Evolutionary conservation across 768 basidiomycete genomes (phyloP).

Genomic region (Lactifluus volemus): DNA sequence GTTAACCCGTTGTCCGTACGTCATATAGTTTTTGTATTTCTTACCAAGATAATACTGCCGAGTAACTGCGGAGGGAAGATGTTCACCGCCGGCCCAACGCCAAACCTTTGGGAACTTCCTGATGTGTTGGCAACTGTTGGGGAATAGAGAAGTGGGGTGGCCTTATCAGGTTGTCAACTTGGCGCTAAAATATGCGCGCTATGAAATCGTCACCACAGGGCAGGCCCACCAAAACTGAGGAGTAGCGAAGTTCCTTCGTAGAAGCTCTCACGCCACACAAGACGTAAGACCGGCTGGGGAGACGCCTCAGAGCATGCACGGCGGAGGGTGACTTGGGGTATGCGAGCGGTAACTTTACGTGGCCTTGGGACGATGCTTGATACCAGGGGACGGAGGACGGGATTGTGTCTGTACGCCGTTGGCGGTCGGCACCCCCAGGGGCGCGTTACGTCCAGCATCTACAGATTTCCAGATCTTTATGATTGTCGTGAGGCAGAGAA

Average conservation of each 20-base stretch:
- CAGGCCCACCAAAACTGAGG: background rate
- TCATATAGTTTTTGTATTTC: background rate
- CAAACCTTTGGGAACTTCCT: background rate
- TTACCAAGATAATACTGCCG: background rate
- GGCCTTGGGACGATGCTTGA: background rate
- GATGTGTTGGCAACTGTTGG: background rate
- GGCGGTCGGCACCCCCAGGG: background rate
- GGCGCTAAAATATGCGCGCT: background rate
- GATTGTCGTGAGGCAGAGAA: constrained; percentile 1
- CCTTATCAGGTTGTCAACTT: background rate
- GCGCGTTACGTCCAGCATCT: background rate
- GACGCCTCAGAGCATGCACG: background rate
- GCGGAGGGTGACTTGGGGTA: background rate
- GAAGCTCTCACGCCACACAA: constrained; percentile 13
- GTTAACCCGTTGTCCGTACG: background rate
- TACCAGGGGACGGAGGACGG: background rate
- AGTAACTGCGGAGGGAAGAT: background rate
- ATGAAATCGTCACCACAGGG: background rate
- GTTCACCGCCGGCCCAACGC: background rate
- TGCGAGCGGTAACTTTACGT: constrained; percentile 1
- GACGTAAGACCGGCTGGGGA: constrained; percentile 10
- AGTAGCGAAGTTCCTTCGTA: constrained; percentile 1
- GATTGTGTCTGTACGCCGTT: background rate
- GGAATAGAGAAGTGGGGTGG: background rate
- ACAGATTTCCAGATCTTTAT: background rate